These are phyloP conservation scores for Salpingoeca rosetta DNA, from an alignment of 78 protist species.

Conservation along the genomic window DNA sequence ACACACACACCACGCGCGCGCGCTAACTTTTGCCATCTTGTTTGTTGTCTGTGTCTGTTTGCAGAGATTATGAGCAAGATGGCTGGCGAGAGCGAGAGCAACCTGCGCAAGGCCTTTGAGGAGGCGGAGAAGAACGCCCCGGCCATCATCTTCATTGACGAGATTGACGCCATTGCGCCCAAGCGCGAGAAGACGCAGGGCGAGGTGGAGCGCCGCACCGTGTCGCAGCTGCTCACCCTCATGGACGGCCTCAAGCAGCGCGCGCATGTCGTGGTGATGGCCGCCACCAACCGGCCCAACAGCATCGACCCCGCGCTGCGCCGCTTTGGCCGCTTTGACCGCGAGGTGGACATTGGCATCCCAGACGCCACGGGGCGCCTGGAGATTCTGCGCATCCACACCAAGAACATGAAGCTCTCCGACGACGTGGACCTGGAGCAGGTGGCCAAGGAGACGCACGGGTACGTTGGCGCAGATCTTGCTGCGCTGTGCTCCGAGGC, in stretches of 20 bases:
- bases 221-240: slow-evolving; percentile 98
- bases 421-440: slow-evolving; percentile 96
- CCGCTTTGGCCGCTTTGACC: slow-evolving; percentile 99
- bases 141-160: slow-evolving; percentile 98
- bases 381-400: slow-evolving; percentile 98
- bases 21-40: no score
- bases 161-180: slow-evolving; percentile 99
- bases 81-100: slow-evolving; percentile 98
- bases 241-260: slow-evolving; percentile 99
- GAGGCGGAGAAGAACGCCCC: slow-evolving; percentile 99
- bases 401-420: slow-evolving; percentile 98
- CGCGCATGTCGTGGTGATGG: slow-evolving; percentile 97
- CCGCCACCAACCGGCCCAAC: slow-evolving; percentile 99
- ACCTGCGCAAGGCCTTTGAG: slow-evolving; percentile 98
- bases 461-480: slow-evolving; percentile 99
- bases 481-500: slow-evolving; percentile 98
- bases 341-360: slow-evolving; percentile 99
- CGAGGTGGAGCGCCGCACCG: slow-evolving; percentile 99
- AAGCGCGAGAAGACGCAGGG: slow-evolving; percentile 99
- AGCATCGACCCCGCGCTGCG: slow-evolving; percentile 99
- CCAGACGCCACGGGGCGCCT: slow-evolving; percentile 98
- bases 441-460: slow-evolving; percentile 93
- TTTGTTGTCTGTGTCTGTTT: background rate
- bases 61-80: slow-evolving; percentile 99
- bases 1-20: no score